Conservation (phyloP, 441 rosid genomes). For the Lepidium campestre region DNA sequence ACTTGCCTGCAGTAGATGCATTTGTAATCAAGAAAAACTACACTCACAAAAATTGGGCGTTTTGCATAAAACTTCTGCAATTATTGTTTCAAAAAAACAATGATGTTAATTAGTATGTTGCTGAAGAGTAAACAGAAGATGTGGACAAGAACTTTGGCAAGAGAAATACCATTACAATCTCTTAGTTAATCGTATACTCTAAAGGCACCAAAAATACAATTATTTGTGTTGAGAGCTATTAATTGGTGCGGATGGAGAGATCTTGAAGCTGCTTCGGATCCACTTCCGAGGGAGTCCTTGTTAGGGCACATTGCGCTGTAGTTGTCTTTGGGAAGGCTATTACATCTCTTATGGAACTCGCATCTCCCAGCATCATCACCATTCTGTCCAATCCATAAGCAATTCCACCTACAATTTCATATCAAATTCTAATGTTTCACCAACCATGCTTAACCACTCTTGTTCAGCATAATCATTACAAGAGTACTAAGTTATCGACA, state of each 20-base stretch:
- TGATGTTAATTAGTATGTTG: background rate
- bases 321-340: constrained; percentile 98
- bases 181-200: background rate
- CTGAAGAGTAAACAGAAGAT: background rate
- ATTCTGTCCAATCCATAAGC: constrained; percentile 87
- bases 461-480: constrained; percentile 6
- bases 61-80: constrained; percentile 2
- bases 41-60: background rate
- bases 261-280: constrained; percentile 78
- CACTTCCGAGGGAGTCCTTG: constrained; percentile 77
- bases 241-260: constrained; percentile 40
- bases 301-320: constrained; percentile 85
- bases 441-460: constrained; percentile 8
- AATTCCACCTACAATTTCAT: constrained; percentile 63
- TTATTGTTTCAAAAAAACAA: constrained; percentile 1
- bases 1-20: background rate
- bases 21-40: too few relatives aligned
- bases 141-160: constrained; percentile 8
- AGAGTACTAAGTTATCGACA: background rate
- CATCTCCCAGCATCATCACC: constrained; percentile 76
- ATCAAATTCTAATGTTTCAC: constrained; percentile 9
- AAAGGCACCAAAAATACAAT: background rate
- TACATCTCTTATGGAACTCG: constrained; percentile 82
- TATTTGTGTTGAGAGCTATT: constrained; percentile 17
- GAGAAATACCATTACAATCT: constrained; percentile 13